Evolutionary conservation across 805 yeast species (phyloP).

Genomic region (Lipomyces spencermartinsiae): DNA sequence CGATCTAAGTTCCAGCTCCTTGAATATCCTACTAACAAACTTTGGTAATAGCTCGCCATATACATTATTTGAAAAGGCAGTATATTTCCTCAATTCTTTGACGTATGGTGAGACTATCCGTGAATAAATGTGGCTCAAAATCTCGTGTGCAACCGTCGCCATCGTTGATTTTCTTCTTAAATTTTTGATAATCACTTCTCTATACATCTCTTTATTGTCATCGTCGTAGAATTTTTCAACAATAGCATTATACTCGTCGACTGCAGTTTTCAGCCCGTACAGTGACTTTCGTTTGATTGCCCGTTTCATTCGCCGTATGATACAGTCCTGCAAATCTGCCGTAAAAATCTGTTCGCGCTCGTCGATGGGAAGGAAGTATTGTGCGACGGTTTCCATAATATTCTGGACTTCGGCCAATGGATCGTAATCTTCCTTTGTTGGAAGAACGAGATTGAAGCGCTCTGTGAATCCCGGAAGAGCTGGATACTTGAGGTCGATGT

Average conservation of each 20-base stretch:
- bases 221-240: constrained; percentile 47
- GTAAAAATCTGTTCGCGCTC: constrained; percentile 18
- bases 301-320: constrained; percentile 43
- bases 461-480: constrained; percentile 25
- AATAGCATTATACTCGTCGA: constrained; percentile 55
- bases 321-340: constrained; percentile 44
- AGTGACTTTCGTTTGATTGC: constrained; percentile 44
- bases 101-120: constrained; percentile 81
- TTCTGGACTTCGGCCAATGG: constrained; percentile 67
- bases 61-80: constrained; percentile 87
- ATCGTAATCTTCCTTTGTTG: constrained; percentile 55
- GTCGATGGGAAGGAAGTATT: constrained; percentile 50
- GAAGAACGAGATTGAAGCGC: constrained; percentile 21
- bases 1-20: constrained; percentile 61
- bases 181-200: constrained; percentile 29
- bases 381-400: constrained; percentile 52
- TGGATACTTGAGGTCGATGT: constrained; percentile 30
- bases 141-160: constrained; percentile 60
- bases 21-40: constrained; percentile 71
- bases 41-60: constrained; percentile 89
- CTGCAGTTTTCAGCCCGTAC: constrained; percentile 44
- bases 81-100: constrained; percentile 66
- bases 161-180: constrained; percentile 1
- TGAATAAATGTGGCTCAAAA: constrained; percentile 73
- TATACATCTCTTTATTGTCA: constrained; percentile 46